A percentile compares a stretch with the other conserved stretches of the same genome.
phyloP scores from a whole-genome alignment of 2,329 filamentous ascomycete genomes.

The Colletotrichum caudatum region DNA sequence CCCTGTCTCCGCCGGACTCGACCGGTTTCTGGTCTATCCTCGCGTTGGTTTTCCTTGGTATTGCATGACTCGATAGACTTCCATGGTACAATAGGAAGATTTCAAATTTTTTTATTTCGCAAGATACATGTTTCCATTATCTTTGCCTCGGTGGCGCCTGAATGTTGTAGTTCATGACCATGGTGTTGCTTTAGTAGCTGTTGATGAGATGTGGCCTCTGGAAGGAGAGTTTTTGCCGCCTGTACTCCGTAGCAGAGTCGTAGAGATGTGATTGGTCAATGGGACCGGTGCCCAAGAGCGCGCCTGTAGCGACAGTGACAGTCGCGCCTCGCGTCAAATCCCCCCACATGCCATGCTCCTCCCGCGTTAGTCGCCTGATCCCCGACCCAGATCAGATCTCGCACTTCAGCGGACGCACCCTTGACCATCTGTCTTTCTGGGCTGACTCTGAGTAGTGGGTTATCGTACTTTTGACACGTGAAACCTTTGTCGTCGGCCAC shows the following conservation, averaged over 20 bases:
- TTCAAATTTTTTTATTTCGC: slow-evolving; percentile 18
- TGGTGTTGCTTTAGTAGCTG: not conserved
- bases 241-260: not conserved
- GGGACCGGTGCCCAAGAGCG: not conserved
- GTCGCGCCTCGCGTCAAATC: slow-evolving; percentile 29
- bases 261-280: slow-evolving; percentile 32
- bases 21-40: slow-evolving; percentile 42
- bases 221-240: not conserved
- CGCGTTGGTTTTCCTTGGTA: slow-evolving; percentile 39
- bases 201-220: not conserved
- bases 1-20: slow-evolving; percentile 50
- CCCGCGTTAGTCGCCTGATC: slow-evolving; percentile 36
- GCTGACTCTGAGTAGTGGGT: slow-evolving; percentile 2
- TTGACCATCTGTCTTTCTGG: slow-evolving; percentile 16
- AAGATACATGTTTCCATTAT: not conserved
- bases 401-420: slow-evolving; percentile 26
- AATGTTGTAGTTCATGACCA: not conserved
- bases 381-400: slow-evolving; percentile 36
- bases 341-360: slow-evolving; percentile 30
- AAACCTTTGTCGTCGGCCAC: not conserved
- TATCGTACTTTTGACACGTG: not conserved
- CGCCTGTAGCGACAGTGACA: slow-evolving; percentile 17
- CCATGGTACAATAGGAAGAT: slow-evolving; percentile 38
- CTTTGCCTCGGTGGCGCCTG: not conserved
- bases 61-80: slow-evolving; percentile 38